Base-by-base conservation (phyloP, 1,284 basidiomycete genomes). In the Sphagnurus paluster region DNA sequence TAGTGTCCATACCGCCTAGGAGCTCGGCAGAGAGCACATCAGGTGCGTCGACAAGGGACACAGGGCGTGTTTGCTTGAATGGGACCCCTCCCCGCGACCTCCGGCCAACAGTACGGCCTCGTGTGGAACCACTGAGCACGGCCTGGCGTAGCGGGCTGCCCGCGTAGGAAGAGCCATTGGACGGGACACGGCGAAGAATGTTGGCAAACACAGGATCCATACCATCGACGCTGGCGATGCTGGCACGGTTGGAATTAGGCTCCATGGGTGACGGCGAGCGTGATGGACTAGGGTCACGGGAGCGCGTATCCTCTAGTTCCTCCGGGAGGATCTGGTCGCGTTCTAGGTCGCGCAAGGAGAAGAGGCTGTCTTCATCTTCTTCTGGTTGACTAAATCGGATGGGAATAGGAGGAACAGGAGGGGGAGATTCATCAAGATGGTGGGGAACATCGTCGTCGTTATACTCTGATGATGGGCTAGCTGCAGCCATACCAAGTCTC, bases 151-250 rank as follows among this genome's bases (percentile, higher is more conserved):
- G 66, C 39, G 84, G 81, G 54, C 82, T 80, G 33, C 70, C 66
- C 51, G 70, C 62, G 37, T 74, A 69, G n/a, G 69, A 61, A 17
- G 83, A 77, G 19, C 74, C 72, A 41, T 76, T 71, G 7, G 84
- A 83, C 0, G 77, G 71, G 2, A 79, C 72, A 23, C 79, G 78
- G 47, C 76, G 77, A 30, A 90, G 76, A 11, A 90, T 71, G 50
- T 90, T 89, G 44, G 88, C 87, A 59, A 90, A 92, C 0, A 70
- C 75, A 8, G 90, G 90, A 55, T 92, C 90, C 85, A 92, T 89
- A 30, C 88, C 88, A 42, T 92, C 89, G 8, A 90, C 72, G 55
- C 85, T 89, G 2, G 77, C 75, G 9, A 90, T 71, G 55, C 85
- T 89, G 2, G 77, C 76, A 25, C 70, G 62, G 43, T 83, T 84